Conservation (phyloP, 495 filamentous ascomycete species). For the Parachaetomium inaequale region DNA sequence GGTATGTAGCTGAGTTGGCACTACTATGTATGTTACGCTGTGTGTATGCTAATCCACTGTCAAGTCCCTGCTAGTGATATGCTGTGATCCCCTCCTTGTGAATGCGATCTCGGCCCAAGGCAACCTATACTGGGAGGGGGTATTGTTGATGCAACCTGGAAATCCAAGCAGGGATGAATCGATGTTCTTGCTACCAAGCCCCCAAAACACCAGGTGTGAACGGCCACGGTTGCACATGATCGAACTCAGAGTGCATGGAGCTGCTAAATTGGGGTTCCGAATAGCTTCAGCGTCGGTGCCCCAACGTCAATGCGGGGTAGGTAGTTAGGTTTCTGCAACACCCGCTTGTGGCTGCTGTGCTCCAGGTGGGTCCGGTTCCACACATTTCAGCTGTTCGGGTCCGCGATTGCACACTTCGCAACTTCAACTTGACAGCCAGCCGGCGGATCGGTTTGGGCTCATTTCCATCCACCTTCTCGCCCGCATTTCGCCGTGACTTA, state of each 20-base stretch:
- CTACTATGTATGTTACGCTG: too few species aligned
- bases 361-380: conserved; percentile 13
- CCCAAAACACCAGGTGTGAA: not conserved
- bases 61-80: too few species aligned
- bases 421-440: not conserved
- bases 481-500: not conserved
- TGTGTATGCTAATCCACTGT: too few species aligned
- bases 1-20: too few species aligned
- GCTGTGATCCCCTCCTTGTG: not conserved
- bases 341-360: not conserved
- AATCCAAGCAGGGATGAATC: not conserved
- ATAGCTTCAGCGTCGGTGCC: not conserved
- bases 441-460: not conserved
- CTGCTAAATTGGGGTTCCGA: conserved; percentile 5
- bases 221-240: not conserved
- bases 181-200: not conserved
- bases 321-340: not conserved
- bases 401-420: not conserved
- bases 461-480: not conserved
- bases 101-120: not conserved
- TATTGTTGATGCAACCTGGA: not conserved
- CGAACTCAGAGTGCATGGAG: not conserved
- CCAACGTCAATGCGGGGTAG: conserved; percentile 3
- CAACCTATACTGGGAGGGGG: not conserved
- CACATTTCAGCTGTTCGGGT: not conserved